Conservation (phyloP, 352 stramenopile species). For the Pythium biforme region DNA sequence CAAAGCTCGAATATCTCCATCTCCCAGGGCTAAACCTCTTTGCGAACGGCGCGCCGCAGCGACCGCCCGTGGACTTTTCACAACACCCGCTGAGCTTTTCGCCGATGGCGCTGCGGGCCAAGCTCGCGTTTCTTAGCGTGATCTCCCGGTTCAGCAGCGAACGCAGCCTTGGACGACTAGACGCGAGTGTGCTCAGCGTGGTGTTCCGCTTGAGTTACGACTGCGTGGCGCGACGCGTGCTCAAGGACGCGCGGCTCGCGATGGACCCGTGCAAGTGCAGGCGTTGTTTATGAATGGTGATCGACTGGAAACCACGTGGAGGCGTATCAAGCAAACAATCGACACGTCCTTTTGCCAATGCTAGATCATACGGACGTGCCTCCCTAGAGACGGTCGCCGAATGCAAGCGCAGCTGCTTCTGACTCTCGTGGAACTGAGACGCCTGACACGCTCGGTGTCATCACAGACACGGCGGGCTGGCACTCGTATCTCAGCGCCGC, state of each 20-base stretch:
- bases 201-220: constrained; percentile 8
- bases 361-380: too few species aligned
- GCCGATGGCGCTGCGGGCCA: constrained; percentile 8
- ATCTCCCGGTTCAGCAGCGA: not conserved
- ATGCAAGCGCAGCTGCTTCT: too few species aligned
- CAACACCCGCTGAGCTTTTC: not conserved
- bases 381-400: too few species aligned
- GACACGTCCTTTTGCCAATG: too few species aligned
- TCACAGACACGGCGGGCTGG: too few species aligned
- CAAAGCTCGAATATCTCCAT: constrained; percentile 9
- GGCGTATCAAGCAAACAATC: too few species aligned
- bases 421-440: too few species aligned
- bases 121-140: constrained; percentile 19
- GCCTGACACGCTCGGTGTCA: too few species aligned
- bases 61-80: constrained; percentile 2
- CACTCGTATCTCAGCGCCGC: too few species aligned
- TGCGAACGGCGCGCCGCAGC: not conserved
- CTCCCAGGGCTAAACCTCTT: constrained; percentile 1
- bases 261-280: not conserved
- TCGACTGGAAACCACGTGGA: too few species aligned
- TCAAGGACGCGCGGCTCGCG: constrained; percentile 2
- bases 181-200: constrained; percentile 11
- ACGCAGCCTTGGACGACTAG: constrained; percentile 5
- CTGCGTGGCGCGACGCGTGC: constrained; percentile 4
- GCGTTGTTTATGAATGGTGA: too few species aligned